Conservation (phyloP, 2,329 filamentous ascomycete species). For the Coniochaeta sp. region DNA sequence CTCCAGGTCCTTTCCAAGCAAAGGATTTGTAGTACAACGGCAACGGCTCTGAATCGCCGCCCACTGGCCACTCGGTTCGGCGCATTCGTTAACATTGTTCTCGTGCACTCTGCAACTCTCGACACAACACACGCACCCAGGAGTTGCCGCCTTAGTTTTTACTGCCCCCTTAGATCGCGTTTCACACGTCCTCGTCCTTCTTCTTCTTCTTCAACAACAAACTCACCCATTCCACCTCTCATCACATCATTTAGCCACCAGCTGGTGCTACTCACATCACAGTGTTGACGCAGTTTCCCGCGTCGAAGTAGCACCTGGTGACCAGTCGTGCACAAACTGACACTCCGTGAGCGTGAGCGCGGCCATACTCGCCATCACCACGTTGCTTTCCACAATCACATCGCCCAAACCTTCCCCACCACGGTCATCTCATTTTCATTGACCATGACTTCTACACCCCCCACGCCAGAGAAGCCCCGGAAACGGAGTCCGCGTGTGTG, state of each 20-base stretch:
- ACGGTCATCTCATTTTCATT: background rate
- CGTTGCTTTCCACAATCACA: background rate
- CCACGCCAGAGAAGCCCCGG: background rate
- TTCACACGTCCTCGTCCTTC: background rate
- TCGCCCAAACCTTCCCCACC: background rate
- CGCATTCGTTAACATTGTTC: background rate
- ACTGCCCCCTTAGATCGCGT: background rate
- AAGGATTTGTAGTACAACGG: background rate
- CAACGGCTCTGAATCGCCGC: background rate
- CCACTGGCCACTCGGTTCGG: background rate
- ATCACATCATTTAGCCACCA: background rate
- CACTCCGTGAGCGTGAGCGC: background rate
- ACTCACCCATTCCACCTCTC: background rate
- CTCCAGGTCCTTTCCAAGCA: background rate
- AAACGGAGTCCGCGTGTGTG: constrained; percentile 14
- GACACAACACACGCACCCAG: background rate
- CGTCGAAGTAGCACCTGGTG: background rate
- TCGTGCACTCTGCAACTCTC: background rate
- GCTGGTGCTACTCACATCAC: background rate
- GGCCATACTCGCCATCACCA: background rate
- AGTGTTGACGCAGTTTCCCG: background rate
- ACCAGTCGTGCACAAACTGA: background rate
- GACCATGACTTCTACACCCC: background rate
- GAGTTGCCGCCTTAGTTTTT: background rate
- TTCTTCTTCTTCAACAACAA: too few relatives aligned